phyloP scores from a whole-genome alignment of 306 rosid species.

The Carpinus fangiana region DNA sequence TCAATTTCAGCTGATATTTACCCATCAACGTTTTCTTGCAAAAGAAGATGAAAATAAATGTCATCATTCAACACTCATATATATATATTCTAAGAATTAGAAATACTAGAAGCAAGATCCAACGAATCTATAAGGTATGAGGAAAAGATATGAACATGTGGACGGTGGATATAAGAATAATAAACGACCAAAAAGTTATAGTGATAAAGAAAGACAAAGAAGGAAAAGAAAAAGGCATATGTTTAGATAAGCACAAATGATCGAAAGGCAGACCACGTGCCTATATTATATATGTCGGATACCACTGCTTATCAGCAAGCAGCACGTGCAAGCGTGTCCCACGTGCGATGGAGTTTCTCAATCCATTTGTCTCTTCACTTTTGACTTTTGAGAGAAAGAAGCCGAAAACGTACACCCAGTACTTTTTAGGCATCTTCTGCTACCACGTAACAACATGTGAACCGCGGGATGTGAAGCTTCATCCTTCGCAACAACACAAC shows the following conservation, averaged over 20 bases:
- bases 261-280: not conserved
- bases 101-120: too few species aligned
- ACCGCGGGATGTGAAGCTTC: slow-evolving; percentile 3
- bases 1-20: too few species aligned
- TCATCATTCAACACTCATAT: too few species aligned
- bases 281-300: not conserved
- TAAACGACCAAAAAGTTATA: too few species aligned
- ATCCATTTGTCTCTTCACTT: not conserved
- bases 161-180: too few species aligned
- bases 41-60: too few species aligned
- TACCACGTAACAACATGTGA: slow-evolving; percentile 34
- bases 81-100: too few species aligned
- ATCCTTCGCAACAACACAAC: slow-evolving; percentile 1
- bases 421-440: not conserved
- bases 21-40: too few species aligned
- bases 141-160: too few species aligned
- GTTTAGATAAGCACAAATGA: not conserved
- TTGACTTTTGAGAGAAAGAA: not conserved
- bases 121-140: too few species aligned
- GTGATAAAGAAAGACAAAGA: too few species aligned
- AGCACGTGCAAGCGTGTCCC: slow-evolving; percentile 11
- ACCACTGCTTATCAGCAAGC: not conserved
- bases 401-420: not conserved
- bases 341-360: not conserved
- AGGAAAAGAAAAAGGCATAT: too few species aligned